These are phyloP conservation scores for Mesembryanthemum crystallinum DNA, from an alignment of 148 eudicot genomes.

Conservation along the genomic window DNA sequence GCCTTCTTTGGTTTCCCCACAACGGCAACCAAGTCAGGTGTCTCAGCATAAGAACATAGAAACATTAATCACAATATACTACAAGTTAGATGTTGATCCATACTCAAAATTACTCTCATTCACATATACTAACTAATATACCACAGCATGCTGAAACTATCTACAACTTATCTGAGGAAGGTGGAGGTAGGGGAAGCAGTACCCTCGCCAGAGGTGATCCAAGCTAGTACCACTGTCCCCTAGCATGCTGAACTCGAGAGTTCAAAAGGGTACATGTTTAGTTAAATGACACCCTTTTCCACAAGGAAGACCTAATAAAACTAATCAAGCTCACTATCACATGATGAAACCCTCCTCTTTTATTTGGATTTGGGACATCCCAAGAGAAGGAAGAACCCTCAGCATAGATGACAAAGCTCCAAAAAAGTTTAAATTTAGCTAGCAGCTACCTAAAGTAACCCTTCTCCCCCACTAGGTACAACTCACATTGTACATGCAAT, in stretches of 20 bases:
- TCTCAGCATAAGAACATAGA: too few relatives aligned
- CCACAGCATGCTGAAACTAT: too few relatives aligned
- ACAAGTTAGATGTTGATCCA: too few relatives aligned
- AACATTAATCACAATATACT: too few relatives aligned
- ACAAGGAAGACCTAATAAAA: background rate
- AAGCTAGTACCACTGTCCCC: too few relatives aligned
- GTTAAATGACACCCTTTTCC: background rate
- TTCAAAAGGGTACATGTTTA: background rate
- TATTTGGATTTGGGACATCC: background rate
- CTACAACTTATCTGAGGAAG: too few relatives aligned
- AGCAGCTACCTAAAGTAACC: background rate
- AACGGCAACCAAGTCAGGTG: too few relatives aligned
- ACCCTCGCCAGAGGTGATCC: too few relatives aligned
- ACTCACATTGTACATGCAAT: background rate
- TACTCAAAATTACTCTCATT: too few relatives aligned
- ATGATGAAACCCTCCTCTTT: background rate
- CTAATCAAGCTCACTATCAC: background rate
- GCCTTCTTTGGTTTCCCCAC: too few relatives aligned
- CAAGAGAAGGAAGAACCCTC: conserved; percentile 7
- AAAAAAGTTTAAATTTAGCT: background rate
- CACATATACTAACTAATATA: too few relatives aligned
- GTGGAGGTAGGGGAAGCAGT: too few relatives aligned
- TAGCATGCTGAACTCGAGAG: background rate
- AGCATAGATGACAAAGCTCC: background rate
- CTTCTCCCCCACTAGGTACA: background rate